Percentiles rank a stretch among this genome's conserved stretches.
Evolutionary conservation across 208 protist genomes (phyloP).

Genomic region (Strigomonas oncopelti): DNA sequence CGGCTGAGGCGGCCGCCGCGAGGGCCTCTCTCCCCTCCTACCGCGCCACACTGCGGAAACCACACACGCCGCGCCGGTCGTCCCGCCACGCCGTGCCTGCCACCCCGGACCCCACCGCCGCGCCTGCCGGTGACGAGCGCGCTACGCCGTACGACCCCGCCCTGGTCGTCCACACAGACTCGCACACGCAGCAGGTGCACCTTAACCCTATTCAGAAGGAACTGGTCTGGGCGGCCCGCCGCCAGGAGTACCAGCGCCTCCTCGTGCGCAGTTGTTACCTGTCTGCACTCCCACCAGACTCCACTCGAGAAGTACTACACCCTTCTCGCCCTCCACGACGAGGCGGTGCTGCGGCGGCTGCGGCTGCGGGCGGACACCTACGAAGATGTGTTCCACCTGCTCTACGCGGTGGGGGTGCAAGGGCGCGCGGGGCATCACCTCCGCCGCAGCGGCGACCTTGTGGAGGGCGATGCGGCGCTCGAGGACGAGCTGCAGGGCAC

Average conservation of each 20-base stretch:
- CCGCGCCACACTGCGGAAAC: neutral
- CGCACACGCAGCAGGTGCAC: slow-evolving; percentile 28
- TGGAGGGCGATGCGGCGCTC: slow-evolving; percentile 7
- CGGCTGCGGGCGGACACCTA: slow-evolving; percentile 77
- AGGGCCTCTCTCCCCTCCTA: too few relatives aligned
- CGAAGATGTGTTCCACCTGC: slow-evolving; percentile 73
- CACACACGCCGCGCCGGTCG: neutral
- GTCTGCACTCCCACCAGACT: slow-evolving; percentile 60
- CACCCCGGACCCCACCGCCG: neutral
- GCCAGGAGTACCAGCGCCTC: slow-evolving; percentile 48
- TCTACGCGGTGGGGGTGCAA: slow-evolving; percentile 48
- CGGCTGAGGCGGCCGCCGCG: too few relatives aligned
- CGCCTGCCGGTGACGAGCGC: slow-evolving; percentile 12
- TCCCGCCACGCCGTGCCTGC: neutral
- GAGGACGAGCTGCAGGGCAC: slow-evolving; percentile 25
- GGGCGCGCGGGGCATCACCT: slow-evolving; percentile 10
- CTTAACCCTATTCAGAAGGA: slow-evolving; percentile 48
- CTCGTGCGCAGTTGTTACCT: slow-evolving; percentile 48
- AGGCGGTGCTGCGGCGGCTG: slow-evolving; percentile 53
- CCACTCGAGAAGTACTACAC: slow-evolving; percentile 62
- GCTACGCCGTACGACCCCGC: slow-evolving; percentile 42
- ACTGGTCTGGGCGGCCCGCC: slow-evolving; percentile 56
- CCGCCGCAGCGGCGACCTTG: neutral
- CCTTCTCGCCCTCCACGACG: slow-evolving; percentile 59
- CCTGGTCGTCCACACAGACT: slow-evolving; percentile 47